These are phyloP conservation scores for Ormosia semicastrata DNA, from an alignment of 306 rosid species.

Conservation along the genomic window DNA sequence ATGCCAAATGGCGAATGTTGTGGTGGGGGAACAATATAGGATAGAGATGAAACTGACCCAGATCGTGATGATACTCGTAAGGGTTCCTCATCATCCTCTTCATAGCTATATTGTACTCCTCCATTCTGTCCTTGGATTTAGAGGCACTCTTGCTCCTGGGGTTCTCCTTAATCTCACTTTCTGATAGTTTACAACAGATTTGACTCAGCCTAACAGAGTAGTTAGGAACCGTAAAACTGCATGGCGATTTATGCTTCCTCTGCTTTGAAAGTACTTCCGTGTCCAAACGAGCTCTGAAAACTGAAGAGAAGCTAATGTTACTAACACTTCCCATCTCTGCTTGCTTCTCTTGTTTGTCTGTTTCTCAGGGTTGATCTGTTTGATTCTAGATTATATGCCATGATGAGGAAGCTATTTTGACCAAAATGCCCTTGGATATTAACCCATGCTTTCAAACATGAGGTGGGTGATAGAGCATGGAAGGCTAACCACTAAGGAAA, in stretches of 20 bases:
- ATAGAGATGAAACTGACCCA: constrained; percentile 62
- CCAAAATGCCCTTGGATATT: constrained; percentile 36
- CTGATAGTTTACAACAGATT: constrained; percentile 54
- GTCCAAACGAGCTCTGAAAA: constrained; percentile 34
- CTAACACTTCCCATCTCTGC: constrained; percentile 45
- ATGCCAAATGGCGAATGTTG: not conserved
- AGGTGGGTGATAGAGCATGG: not conserved
- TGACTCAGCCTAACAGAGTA: constrained; percentile 18
- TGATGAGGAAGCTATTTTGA: not conserved
- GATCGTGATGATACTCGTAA: constrained; percentile 91
- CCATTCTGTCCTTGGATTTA: constrained; percentile 55
- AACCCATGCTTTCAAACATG: not conserved
- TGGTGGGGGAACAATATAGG: not conserved
- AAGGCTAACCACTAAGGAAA: too few species aligned
- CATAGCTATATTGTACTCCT: constrained; percentile 83
- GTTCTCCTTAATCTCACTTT: constrained; percentile 53
- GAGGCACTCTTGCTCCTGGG: constrained; percentile 32
- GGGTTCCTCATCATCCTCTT: constrained; percentile 94
- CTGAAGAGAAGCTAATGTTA: constrained; percentile 38
- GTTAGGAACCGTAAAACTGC: constrained; percentile 29
- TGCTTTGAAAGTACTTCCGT: constrained; percentile 28
- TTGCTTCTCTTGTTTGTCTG: not conserved
- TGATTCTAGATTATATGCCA: not conserved
- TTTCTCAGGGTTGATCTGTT: not conserved
- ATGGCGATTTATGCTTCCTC: constrained; percentile 9